phyloP scores from a whole-genome alignment of 1,284 basidiomycete genomes.

The Wallemia ichthyophaga region DNA sequence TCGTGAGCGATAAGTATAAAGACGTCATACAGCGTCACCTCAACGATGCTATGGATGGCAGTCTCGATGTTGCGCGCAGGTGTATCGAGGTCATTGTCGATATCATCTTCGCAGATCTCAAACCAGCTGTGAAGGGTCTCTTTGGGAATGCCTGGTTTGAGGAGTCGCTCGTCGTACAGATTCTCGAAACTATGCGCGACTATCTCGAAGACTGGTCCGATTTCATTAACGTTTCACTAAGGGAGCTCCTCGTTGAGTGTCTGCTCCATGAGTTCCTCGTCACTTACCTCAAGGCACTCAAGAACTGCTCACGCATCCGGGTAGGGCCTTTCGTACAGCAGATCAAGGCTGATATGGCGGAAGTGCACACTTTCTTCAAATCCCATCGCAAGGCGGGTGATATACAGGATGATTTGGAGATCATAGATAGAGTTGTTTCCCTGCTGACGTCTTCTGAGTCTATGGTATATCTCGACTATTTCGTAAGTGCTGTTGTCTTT shows the following conservation, averaged over 20 bases:
- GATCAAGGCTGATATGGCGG: slow-evolving; percentile 50
- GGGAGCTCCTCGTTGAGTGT: slow-evolving; percentile 78
- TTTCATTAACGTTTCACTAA: slow-evolving; percentile 65
- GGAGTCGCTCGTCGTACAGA: slow-evolving; percentile 27
- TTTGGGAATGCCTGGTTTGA: slow-evolving; percentile 57
- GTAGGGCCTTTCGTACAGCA: slow-evolving; percentile 57
- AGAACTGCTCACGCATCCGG: slow-evolving; percentile 52
- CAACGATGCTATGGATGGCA: slow-evolving; percentile 91
- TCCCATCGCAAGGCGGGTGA: background rate
- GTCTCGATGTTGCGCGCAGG: slow-evolving; percentile 87
- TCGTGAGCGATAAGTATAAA: slow-evolving; percentile 79
- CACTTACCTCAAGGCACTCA: slow-evolving; percentile 61
- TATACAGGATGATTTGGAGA: slow-evolving; percentile 9
- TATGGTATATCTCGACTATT: slow-evolving; percentile 79
- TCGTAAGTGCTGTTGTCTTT: background rate
- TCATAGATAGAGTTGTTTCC: slow-evolving; percentile 54
- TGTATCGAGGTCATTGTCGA: slow-evolving; percentile 82
- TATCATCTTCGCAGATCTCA: slow-evolving; percentile 81
- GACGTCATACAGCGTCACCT: slow-evolving; percentile 50
- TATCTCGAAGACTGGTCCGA: slow-evolving; percentile 77
- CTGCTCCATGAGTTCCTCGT: slow-evolving; percentile 73
- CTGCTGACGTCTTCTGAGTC: slow-evolving; percentile 70
- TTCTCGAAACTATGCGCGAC: slow-evolving; percentile 83
- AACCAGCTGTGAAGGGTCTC: slow-evolving; percentile 54
- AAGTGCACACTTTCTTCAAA: slow-evolving; percentile 44